phyloP scores from a whole-genome alignment of 2,329 filamentous ascomycete genomes.

The Lecanicillium sp. region DNA sequence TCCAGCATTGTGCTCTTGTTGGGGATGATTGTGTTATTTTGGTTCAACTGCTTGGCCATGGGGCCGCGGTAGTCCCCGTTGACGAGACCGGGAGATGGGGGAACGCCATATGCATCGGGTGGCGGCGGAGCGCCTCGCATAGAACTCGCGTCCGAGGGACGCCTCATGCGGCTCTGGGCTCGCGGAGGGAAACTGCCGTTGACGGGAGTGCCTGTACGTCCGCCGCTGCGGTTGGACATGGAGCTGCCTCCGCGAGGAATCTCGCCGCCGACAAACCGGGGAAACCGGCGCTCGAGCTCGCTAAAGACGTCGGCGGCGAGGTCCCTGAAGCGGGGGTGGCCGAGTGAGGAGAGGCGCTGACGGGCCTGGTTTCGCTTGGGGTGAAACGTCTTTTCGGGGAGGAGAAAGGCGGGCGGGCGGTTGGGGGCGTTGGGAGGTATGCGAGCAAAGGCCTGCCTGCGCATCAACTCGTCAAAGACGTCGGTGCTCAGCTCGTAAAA shows the following conservation, averaged over 20 bases:
- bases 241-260: slow-evolving; percentile 65
- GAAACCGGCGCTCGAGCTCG: slow-evolving; percentile 86
- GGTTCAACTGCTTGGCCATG: slow-evolving; percentile 74
- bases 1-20: slow-evolving; percentile 98
- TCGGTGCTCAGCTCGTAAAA: slow-evolving; percentile 98
- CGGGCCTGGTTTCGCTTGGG: slow-evolving; percentile 97
- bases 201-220: slow-evolving; percentile 56
- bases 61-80: slow-evolving; percentile 67
- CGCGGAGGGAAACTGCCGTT: slow-evolving; percentile 50
- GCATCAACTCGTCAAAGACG: slow-evolving; percentile 89
- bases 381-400: slow-evolving; percentile 86
- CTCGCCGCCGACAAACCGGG: slow-evolving; percentile 66
- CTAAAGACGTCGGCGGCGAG: slow-evolving; percentile 94
- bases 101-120: slow-evolving; percentile 45
- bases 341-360: slow-evolving; percentile 86
- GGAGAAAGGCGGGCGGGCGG: slow-evolving; percentile 63
- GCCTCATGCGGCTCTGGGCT: slow-evolving; percentile 46
- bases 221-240: slow-evolving; percentile 51
- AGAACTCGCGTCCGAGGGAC: slow-evolving; percentile 58
- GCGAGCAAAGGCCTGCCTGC: slow-evolving; percentile 66
- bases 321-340: slow-evolving; percentile 80
- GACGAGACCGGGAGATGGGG: slow-evolving; percentile 52
- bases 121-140: slow-evolving; percentile 40
- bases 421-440: slow-evolving; percentile 47
- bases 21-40: slow-evolving; percentile 92